Evolutionary conservation across 2,329 filamentous ascomycete genomes (phyloP).

Genomic region (Alternaria triticina): DNA sequence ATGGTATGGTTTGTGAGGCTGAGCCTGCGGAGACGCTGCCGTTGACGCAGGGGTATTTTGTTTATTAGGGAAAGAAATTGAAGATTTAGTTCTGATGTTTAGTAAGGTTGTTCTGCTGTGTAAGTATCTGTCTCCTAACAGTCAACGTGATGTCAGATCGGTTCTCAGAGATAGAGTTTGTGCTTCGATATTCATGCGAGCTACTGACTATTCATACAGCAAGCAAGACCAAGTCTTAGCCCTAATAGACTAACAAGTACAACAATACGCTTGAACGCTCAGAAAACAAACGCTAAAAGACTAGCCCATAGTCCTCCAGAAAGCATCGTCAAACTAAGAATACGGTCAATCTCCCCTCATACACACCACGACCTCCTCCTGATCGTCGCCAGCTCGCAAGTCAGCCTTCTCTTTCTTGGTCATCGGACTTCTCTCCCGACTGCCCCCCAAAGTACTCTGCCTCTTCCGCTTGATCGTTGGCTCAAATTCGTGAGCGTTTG

Average conservation of each 20-base stretch:
- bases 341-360: conserved; percentile 3
- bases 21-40: conserved; percentile 75
- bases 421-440: conserved; percentile 26
- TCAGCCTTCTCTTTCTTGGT: conserved; percentile 34
- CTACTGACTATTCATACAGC: not conserved
- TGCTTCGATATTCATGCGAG: not conserved
- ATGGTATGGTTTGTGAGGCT: conserved; percentile 75
- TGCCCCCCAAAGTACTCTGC: conserved; percentile 25
- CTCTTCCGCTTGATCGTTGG: conserved; percentile 38
- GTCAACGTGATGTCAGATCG: no score
- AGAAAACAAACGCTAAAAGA: not conserved
- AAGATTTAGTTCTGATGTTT: not conserved
- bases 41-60: conserved; percentile 77
- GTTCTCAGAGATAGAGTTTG: not conserved
- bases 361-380: not conserved
- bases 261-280: not conserved
- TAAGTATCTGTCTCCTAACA: not conserved
- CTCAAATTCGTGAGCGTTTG: conserved; percentile 19
- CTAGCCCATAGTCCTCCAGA: not conserved
- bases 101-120: no score
- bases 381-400: not conserved
- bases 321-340: not conserved
- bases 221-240: not conserved
- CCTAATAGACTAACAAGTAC: not conserved
- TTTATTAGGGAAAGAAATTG: conserved; percentile 62